phyloP scores from a whole-genome alignment of 2,329 filamentous ascomycete species.

The Diplodia mutila region DNA sequence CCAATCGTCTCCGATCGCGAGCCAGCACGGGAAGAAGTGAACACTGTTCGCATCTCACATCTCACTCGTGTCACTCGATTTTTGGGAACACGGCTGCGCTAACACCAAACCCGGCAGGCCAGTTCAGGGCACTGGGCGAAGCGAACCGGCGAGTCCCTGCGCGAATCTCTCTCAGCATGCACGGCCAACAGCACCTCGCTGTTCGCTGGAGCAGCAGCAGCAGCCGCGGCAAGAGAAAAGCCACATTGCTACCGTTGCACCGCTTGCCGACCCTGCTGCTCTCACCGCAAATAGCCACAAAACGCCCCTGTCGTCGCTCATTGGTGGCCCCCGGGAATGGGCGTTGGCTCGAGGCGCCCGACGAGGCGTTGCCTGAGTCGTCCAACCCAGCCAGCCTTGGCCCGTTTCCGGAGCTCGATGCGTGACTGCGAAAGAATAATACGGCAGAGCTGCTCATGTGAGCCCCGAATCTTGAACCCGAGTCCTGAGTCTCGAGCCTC shows the following conservation, averaged over 20 bases:
- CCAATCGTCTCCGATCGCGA: background rate
- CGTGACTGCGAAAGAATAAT: background rate
- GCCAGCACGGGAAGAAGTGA: background rate
- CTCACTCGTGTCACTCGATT: no score
- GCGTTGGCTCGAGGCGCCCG: constrained; percentile 7
- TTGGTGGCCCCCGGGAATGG: constrained; percentile 5
- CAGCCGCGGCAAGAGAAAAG: background rate
- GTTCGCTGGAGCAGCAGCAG: background rate
- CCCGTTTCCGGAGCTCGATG: constrained; percentile 1
- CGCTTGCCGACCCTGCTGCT: constrained; percentile 1
- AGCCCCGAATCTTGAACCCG: background rate
- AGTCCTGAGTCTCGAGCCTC: background rate
- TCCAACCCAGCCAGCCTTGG: background rate
- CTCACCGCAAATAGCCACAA: constrained; percentile 3
- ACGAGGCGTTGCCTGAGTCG: constrained; percentile 10
- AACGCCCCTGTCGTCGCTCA: background rate
- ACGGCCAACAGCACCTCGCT: background rate
- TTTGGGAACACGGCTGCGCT: no score
- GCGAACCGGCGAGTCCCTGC: background rate
- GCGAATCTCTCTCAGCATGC: background rate
- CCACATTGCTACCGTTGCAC: constrained; percentile 21
- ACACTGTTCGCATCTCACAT: background rate
- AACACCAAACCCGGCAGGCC: background rate
- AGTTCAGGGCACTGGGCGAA: background rate
- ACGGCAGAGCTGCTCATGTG: background rate